A percentile compares a stretch with the other conserved stretches of the same genome.
phyloP scores from a whole-genome alignment of 306 rosid species.

The Medicago truncatula region MtrunA17r5.0-ANR NC_053049.1:8217501-8218000 shows the following conservation, averaged over 20 bases:
- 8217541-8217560: constrained; percentile 88
- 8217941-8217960: constrained; percentile 30
- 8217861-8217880: constrained; percentile 23
- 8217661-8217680: constrained; percentile 80
- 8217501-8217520: constrained; percentile 78
- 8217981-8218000: not conserved
- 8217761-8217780: constrained; percentile 74
- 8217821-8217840: constrained; percentile 32
- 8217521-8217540: constrained; percentile 67
- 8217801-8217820: constrained; percentile 81
- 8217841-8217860: constrained; percentile 33
- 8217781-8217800: constrained; percentile 78
- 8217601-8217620: constrained; percentile 10
- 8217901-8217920: constrained; percentile 10
- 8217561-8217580: constrained; percentile 71
- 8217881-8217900: constrained; percentile 23
- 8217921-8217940: constrained; percentile 17
- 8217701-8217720: constrained; percentile 57
- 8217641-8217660: constrained; percentile 77
- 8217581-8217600: constrained; percentile 36
- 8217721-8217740: constrained; percentile 43
- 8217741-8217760: constrained; percentile 62
- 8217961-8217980: constrained; percentile 23
- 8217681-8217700: constrained; percentile 76
- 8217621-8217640: constrained; percentile 53